Base-by-base conservation (phyloP, 2,329 filamentous ascomycete genomes). In the Paraconiothyrium brasiliense region DNA sequence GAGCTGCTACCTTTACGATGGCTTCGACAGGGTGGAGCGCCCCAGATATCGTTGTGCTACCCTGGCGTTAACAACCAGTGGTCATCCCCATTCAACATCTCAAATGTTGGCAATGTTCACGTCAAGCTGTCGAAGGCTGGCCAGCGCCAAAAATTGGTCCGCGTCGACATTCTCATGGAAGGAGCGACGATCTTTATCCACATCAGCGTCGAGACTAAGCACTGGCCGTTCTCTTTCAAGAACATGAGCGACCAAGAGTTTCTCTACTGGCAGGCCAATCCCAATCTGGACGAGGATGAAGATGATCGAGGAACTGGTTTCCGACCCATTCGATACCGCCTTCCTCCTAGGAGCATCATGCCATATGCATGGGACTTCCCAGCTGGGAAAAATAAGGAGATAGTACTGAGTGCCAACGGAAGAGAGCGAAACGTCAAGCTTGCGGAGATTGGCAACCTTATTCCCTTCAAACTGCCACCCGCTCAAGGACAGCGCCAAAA, bases 301-400 rank as follows among this genome's bases (percentile, higher is more conserved):
- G 90, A 92, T 69, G 92, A 97, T 72, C 84, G 80, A 57, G 83
- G 89, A 59, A 94, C 92, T 57, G 92, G 93, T 4, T 99, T 95
- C 92, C 91, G 92, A 66, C 94, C 93, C 2, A 92, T 99, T 64
- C 87, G 93, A 57, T 99, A 99, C 80, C 90, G 94, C 35, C 84
- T 99, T 34, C 96, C 96, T 2, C 90, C 94, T 13, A 87, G 95
- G 62, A 98, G 94, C 78, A 97, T 99, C 78, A 99, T 99, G 95
- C 95, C 96, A 0, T 99, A 99, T 73, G 94, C 95, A 1, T 99
- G 95, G 95, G 96, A 99, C 76, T 99, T 97, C 80, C 96, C 95
- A 1, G 94, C 95, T 1, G 94, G 93, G n/a, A 97, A 97, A 81
- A 91, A 92, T 80, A 97, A 95, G 72, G 95, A 97, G 76, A 87